Base-by-base conservation (phyloP, 805 yeast genomes). In the Metschnikowia baotianmanensis region DNA sequence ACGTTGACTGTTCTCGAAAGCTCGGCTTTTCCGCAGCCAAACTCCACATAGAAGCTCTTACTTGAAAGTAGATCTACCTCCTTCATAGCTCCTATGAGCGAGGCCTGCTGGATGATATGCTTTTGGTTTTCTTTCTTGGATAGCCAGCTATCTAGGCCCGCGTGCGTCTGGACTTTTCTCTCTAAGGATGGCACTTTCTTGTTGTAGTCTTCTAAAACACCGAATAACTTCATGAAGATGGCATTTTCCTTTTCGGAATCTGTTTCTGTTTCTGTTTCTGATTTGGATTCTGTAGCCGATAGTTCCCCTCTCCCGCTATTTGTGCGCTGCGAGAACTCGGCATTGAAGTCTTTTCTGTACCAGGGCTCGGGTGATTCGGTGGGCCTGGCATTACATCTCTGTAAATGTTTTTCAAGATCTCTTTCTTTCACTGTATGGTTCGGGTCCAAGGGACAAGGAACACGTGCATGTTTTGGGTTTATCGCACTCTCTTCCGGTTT, bases 11-110 rank as follows among this genome's bases (percentile, higher is more conserved):
- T 84, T 43, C 95, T 62, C 1, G 89, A 75, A 18, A 89, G 70
- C 56, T 90, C 96, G 2, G 86, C 96, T 47, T 90, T 76, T 0
- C 97, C 97, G 59, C 96, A 86, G 0, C 97, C 97, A 67, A 87
- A 88, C 61, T 89, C 97, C 21, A 84, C 57, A 55, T 78, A 77
- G 36, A 69, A 62, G 26, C 46, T 44, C 15, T 58, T 41, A 2
- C 57, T 29, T 1, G 61, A 58, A 27, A 83, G 62, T 6, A 82
- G 55, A 0, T 56, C 56, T 12, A 59, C 47, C 4, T 61, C 57
- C 18, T 72, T 67, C 52, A 89, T 59, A 46, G 84, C 84, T 2
- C 86, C 88, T 12, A 86, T 83, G 43, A 89, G 58, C 1, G 95
- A 83, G 0, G 89, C 74, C 58, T 89, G 97, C 58, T 89, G 97